Conservation (phyloP, 371 early-diverging fungal species). For the Apophysomyces ossiformis region DNA sequence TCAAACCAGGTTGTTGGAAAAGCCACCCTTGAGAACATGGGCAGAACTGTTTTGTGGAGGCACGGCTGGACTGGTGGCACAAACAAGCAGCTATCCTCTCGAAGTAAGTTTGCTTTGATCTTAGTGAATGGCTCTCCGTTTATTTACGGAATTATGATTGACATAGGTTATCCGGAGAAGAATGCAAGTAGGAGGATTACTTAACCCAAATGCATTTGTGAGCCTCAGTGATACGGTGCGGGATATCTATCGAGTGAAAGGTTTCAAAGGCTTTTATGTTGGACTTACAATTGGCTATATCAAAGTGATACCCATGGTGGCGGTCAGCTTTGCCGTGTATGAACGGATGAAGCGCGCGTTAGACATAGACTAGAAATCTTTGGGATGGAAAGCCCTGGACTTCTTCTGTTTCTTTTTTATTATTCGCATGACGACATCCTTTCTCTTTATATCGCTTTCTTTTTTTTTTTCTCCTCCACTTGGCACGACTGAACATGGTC, state of each 20-base stretch:
- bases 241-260: constrained; percentile 68
- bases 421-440: too few relatives aligned
- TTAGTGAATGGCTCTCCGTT: background rate
- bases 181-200: constrained; percentile 87
- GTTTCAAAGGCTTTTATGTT: constrained; percentile 91
- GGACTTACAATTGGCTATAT: constrained; percentile 96
- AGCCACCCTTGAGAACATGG: constrained; percentile 65
- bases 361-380: constrained; percentile 54
- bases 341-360: constrained; percentile 72
- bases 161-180: constrained; percentile 76
- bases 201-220: constrained; percentile 57
- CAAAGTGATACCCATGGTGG: constrained; percentile 93
- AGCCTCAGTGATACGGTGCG: constrained; percentile 64
- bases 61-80: constrained; percentile 84
- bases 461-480: too few relatives aligned
- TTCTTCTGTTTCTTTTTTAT: too few relatives aligned
- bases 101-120: constrained; percentile 54
- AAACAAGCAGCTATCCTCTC: constrained; percentile 90
- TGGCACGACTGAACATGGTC: too few relatives aligned
- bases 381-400: background rate
- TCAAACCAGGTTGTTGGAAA: constrained; percentile 31
- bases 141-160: background rate
- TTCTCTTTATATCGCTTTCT: too few relatives aligned
- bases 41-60: constrained; percentile 86
- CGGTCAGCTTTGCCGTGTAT: constrained; percentile 87